phyloP scores from a whole-genome alignment of 2,329 filamentous ascomycete species.

The Colletotrichum aenigma region DNA sequence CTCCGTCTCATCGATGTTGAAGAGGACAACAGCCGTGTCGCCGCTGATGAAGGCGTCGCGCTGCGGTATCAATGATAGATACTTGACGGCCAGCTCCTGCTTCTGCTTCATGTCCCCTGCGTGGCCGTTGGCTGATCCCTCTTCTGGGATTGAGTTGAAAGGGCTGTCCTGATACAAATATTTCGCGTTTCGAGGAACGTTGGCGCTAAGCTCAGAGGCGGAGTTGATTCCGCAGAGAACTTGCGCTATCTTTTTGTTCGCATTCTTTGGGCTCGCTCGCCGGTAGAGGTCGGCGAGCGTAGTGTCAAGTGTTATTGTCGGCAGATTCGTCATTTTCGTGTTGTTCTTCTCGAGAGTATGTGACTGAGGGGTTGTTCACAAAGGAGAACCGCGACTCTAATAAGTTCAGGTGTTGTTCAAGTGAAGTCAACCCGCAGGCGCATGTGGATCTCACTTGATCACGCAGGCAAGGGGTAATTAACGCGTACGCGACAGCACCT shows the following conservation, averaged over 20 bases:
- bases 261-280: conserved; percentile 24
- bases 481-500: not conserved
- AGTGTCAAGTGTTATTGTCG: conserved; percentile 34
- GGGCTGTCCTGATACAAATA: conserved; percentile 39
- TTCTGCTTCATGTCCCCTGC: conserved; percentile 16
- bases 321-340: conserved; percentile 22
- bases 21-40: conserved; percentile 30
- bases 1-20: conserved; percentile 27
- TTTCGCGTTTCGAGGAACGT: conserved; percentile 37
- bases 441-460: not conserved
- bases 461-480: not conserved
- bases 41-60: conserved; percentile 38
- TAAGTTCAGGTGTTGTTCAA: not conserved
- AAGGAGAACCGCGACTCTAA: not conserved
- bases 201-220: conserved; percentile 25
- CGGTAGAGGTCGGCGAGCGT: conserved; percentile 39
- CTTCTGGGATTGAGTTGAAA: conserved; percentile 28
- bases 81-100: conserved; percentile 32
- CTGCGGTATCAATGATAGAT: conserved; percentile 38
- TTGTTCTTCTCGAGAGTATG: not conserved
- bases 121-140: not conserved
- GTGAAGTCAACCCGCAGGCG: not conserved
- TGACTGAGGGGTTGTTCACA: not conserved
- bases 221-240: conserved; percentile 32
- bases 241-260: conserved; percentile 30